A percentile compares a stretch with the other conserved stretches of the same genome.
phyloP scores from a whole-genome alignment of 148 eudicot species.

The Diospyros lotus region DNA sequence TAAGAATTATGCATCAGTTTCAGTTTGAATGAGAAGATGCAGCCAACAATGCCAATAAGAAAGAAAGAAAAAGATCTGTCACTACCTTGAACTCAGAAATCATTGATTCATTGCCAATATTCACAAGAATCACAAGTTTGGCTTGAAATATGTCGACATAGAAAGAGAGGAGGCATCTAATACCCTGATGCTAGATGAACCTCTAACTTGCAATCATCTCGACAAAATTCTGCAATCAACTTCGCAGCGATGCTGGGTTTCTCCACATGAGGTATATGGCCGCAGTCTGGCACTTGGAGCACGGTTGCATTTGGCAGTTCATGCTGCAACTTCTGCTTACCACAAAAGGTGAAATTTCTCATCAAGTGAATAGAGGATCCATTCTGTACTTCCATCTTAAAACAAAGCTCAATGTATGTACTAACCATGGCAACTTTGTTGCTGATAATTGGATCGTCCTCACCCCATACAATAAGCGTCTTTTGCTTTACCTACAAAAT shows the following conservation, averaged over 20 bases:
- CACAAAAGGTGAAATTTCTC: not conserved
- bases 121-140: not conserved
- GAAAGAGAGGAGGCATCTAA: not conserved
- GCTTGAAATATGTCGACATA: not conserved
- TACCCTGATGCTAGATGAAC: not conserved
- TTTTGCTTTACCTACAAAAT: conserved; percentile 61
- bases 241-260: conserved; percentile 56
- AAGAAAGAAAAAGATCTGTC: too few relatives aligned
- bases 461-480: conserved; percentile 82
- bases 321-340: conserved; percentile 64
- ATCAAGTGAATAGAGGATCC: not conserved
- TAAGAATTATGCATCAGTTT: too few relatives aligned
- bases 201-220: conserved; percentile 15
- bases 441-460: conserved; percentile 78
- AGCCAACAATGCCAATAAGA: too few relatives aligned
- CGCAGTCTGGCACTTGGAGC: conserved; percentile 77
- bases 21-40: too few relatives aligned
- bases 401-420: conserved; percentile 7
- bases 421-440: conserved; percentile 78
- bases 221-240: conserved; percentile 51
- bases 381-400: not conserved
- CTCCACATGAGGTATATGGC: conserved; percentile 89
- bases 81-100: too few relatives aligned
- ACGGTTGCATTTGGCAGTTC: conserved; percentile 65
- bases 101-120: too few relatives aligned